Conservation (phyloP, 768 basidiomycete species). For the Amanita polypyramis region DNA sequence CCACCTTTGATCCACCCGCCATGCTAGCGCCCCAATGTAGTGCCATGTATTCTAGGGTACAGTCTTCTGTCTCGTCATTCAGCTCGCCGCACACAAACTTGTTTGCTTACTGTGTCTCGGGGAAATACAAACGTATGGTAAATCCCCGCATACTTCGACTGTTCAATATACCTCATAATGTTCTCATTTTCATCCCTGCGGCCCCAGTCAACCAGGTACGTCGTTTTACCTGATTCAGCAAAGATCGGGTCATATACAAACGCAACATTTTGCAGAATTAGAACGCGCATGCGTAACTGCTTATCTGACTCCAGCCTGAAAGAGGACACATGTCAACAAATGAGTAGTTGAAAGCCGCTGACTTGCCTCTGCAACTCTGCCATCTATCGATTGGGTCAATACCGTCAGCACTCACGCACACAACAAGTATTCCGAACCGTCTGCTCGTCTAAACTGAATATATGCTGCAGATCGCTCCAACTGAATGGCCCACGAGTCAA, state of each 20-base stretch:
- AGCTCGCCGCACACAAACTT: conserved; percentile 1
- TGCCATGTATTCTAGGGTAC: conserved; percentile 40
- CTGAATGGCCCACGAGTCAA: conserved; percentile 12
- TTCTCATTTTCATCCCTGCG: conserved; percentile 20
- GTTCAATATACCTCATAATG: conserved; percentile 23
- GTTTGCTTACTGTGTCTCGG: conserved; percentile 27
- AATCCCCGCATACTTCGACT: conserved; percentile 11
- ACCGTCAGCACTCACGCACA: neutral
- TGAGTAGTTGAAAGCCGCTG: neutral
- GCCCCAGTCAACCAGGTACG: conserved; percentile 49
- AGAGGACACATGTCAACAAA: neutral
- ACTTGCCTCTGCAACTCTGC: conserved; percentile 16
- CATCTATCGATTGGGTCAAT: conserved; percentile 11
- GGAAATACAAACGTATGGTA: conserved; percentile 46
- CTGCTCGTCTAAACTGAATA: conserved; percentile 27
- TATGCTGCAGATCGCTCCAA: conserved; percentile 12
- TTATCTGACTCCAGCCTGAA: conserved; percentile 23
- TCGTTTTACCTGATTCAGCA: conserved; percentile 32
- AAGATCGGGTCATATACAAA: conserved; percentile 49
- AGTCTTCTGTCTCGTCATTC: neutral
- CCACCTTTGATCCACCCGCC: conserved; percentile 21
- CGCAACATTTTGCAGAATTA: conserved; percentile 26
- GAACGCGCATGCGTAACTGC: conserved; percentile 33
- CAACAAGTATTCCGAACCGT: conserved; percentile 21
- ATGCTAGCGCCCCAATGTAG: conserved; percentile 41